Percentiles rank a stretch among this genome's conserved stretches.
These are phyloP conservation scores for Eremochloa ophiuroides DNA, from an alignment of 176 grass and related monocot species.

Conservation along the genomic window DNA sequence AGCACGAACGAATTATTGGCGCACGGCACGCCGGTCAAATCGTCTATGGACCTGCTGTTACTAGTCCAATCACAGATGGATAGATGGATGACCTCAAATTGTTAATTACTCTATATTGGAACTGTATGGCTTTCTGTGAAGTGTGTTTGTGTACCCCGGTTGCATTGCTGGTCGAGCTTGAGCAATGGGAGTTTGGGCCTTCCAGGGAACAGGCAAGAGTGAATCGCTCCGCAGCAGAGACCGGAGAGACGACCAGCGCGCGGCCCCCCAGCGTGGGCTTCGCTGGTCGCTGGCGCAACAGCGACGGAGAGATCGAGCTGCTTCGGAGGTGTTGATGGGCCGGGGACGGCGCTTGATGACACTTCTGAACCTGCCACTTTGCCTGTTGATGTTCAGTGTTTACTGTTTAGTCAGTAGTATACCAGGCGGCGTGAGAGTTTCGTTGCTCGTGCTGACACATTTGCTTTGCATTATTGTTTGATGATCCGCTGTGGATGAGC, in stretches of 20 bases:
- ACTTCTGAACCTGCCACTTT: no score
- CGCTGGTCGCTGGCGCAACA: constrained; percentile 26
- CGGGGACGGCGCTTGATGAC: background rate
- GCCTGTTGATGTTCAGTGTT: no score
- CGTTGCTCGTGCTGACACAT: no score
- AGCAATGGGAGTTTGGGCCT: background rate
- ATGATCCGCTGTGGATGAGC: background rate
- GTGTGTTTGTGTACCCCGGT: no score
- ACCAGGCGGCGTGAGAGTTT: no score
- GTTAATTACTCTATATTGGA: no score
- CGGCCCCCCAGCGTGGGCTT: background rate
- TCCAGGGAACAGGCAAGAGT: background rate
- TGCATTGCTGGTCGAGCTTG: no score
- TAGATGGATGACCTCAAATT: no score
- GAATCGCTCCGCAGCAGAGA: background rate
- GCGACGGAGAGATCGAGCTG: background rate
- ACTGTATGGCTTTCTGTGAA: no score
- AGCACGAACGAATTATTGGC: background rate
- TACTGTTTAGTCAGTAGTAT: no score
- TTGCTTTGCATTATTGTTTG: background rate
- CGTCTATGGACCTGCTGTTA: background rate
- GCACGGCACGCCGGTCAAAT: no score
- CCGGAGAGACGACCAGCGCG: no score
- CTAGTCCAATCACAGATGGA: background rate
- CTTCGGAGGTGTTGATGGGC: background rate